A percentile compares a stretch with the other conserved stretches of the same genome.
Evolutionary conservation across 352 stramenopile genomes (phyloP).

Genomic region (Thalassiosira sp.): DNA sequence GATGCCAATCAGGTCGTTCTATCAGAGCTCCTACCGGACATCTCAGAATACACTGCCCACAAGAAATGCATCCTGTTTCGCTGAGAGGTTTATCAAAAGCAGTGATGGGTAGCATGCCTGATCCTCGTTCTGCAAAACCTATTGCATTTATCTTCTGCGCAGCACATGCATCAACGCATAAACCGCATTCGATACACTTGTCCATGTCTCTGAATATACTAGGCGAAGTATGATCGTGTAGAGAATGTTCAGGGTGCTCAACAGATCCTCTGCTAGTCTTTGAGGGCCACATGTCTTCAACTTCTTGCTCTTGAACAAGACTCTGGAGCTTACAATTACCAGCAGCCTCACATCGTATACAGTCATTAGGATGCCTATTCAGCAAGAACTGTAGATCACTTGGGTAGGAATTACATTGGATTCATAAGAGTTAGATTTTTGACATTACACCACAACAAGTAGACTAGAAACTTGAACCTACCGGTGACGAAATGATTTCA

Average conservation of each 20-base stretch:
- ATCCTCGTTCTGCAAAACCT: constrained; percentile 39
- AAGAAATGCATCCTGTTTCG: constrained; percentile 67
- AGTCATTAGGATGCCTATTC: constrained; percentile 46
- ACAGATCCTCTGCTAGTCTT: constrained; percentile 22
- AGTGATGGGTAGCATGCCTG: constrained; percentile 51
- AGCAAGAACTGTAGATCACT: constrained; percentile 46
- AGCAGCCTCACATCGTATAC: constrained; percentile 42
- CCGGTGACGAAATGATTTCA: constrained; percentile 31
- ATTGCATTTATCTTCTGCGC: constrained; percentile 48
- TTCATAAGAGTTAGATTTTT: not conserved
- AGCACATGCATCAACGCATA: constrained; percentile 58
- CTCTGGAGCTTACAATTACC: constrained; percentile 53
- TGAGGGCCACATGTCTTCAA: constrained; percentile 30
- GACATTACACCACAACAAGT: not conserved
- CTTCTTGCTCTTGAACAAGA: constrained; percentile 48
- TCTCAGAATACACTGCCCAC: constrained; percentile 61
- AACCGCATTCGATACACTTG: constrained; percentile 64
- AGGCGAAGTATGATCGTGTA: constrained; percentile 39
- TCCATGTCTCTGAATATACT: constrained; percentile 54
- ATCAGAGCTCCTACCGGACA: constrained; percentile 66
- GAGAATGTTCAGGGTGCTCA: constrained; percentile 23
- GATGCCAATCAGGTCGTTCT: constrained; percentile 59
- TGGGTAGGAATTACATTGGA: not conserved
- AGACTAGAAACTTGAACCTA: not conserved
- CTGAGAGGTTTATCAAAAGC: constrained; percentile 52